phyloP scores from a whole-genome alignment of 768 basidiomycete species.

The Filobasidium floriforme region DNA sequence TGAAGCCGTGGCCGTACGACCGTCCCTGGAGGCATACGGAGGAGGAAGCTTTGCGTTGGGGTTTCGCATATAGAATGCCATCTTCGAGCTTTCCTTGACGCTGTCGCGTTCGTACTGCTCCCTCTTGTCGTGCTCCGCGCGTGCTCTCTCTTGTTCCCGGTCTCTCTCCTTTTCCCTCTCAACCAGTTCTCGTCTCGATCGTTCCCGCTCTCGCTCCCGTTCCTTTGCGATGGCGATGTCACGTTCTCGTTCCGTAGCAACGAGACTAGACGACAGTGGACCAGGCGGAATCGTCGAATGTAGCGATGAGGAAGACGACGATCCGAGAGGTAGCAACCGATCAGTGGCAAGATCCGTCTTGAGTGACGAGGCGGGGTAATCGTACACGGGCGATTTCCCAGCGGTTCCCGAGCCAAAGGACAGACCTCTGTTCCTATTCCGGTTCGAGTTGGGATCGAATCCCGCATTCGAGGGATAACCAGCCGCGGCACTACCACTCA shows the following conservation, averaged over 20 bases:
- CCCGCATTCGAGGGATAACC: background rate
- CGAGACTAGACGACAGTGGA: background rate
- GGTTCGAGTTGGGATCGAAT: background rate
- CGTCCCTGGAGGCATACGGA: too few species aligned
- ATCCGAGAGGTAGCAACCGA: too few species aligned
- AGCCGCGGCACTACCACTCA: background rate
- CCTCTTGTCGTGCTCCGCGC: constrained; percentile 8
- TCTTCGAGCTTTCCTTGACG: background rate
- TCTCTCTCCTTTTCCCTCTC: constrained; percentile 10
- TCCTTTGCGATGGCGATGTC: constrained; percentile 7
- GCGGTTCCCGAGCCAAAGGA: background rate
- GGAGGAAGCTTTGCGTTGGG: too few species aligned
- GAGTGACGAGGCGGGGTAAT: constrained; percentile 1
- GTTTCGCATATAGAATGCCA: too few species aligned
- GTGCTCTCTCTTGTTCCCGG: constrained; percentile 11
- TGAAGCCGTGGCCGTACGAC: background rate
- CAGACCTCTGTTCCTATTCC: constrained; percentile 2
- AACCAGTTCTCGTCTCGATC: background rate
- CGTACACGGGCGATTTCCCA: background rate
- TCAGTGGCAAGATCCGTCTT: background rate
- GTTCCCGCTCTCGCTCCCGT: constrained; percentile 14
- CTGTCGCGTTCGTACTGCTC: constrained; percentile 1
- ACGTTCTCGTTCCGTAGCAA: constrained; percentile 9
- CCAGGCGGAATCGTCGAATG: too few species aligned
- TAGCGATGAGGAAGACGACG: too few species aligned